Base-by-base conservation (phyloP, 768 basidiomycete species). In the Collybiopsis luxurians region DNA sequence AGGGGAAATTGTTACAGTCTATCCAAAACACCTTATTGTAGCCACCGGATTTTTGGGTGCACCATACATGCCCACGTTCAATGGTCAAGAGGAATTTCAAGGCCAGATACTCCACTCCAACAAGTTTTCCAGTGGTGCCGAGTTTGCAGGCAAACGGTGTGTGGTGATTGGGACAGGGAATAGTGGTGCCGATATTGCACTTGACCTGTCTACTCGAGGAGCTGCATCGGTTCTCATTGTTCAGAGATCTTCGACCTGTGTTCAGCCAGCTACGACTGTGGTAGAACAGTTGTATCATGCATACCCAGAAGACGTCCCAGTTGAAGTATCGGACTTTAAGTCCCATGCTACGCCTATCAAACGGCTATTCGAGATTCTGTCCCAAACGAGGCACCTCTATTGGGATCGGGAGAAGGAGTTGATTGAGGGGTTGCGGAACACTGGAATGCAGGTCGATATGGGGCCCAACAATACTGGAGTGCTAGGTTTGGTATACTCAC, bases 51-150 rank as follows among this genome's bases (percentile, higher is more conserved):
- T 42, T 42, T 17, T 42, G n/a, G 40, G 40, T 10, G 7, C 40
- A 5, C 40, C 40, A 6, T 10, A 42, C 40, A 21, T 42, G 2
- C 77, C 76, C 9, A 34, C 61, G 7, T 44, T 73, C 27, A 59
- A 56, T 4, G 64, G 62, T 3, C 59, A 40, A 36, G 67, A 66
- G 7, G 13, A 54, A 11, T 78, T 78, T 60, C 43, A 49, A 12
- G 77, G 77, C 1, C 57, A 40, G 9, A 63, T 64, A 10, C 17
- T 73, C 15, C 76, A 78, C 57, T 65, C 75, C 1, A 63, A 60
- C 19, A 39, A 63, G 9, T 77, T 69, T 55, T 39, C 47, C 0
- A 73, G 54, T 19, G 45, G 44, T 12, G 19, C 28, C 11, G 21
- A 45, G 7, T 55, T 34, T 26, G n/a, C 34, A 0, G 54, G 45